Evolutionary conservation across 1,284 basidiomycete species (phyloP).

Genomic region (Moniliella sp.): DNA sequence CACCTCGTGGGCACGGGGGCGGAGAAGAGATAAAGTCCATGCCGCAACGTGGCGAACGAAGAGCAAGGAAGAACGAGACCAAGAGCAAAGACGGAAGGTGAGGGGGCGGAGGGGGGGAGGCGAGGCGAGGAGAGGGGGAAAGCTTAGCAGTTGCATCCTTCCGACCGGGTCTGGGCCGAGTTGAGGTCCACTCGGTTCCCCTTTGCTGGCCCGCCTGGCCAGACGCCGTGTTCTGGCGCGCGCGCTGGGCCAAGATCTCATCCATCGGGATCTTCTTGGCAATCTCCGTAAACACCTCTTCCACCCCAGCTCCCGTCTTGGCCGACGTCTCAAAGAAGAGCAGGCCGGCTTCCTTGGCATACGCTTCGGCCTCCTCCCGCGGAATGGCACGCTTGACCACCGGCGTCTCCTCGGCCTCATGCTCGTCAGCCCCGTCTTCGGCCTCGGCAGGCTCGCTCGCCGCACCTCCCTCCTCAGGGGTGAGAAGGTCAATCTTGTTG

Average conservation of each 20-base stretch:
- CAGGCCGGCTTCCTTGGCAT: slow-evolving; percentile 73
- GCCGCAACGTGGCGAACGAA: no score
- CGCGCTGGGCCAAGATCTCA: slow-evolving; percentile 8
- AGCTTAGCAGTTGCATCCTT: no score
- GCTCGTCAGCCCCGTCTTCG: slow-evolving; percentile 16
- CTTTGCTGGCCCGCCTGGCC: background rate
- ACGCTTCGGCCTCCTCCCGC: slow-evolving; percentile 73
- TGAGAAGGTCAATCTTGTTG: slow-evolving; percentile 57
- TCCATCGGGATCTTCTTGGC: slow-evolving; percentile 28
- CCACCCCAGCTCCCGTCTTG: slow-evolving; percentile 87
- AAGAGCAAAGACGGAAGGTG: no score
- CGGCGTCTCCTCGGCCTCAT: slow-evolving; percentile 34
- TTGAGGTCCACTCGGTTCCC: no score
- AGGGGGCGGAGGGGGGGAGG: no score
- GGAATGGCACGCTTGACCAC: slow-evolving; percentile 26
- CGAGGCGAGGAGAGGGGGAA: no score
- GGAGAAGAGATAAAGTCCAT: no score
- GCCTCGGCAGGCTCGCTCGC: slow-evolving; percentile 44
- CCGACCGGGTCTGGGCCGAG: no score
- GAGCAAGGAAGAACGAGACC: no score
- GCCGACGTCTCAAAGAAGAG: slow-evolving; percentile 95
- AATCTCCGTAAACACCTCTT: slow-evolving; percentile 82
- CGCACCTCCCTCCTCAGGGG: slow-evolving; percentile 45
- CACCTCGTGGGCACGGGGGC: no score
- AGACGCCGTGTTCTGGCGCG: background rate